Evolutionary conservation across 805 yeast genomes (phyloP).

Genomic region (Teunomyces cretensis): DNA sequence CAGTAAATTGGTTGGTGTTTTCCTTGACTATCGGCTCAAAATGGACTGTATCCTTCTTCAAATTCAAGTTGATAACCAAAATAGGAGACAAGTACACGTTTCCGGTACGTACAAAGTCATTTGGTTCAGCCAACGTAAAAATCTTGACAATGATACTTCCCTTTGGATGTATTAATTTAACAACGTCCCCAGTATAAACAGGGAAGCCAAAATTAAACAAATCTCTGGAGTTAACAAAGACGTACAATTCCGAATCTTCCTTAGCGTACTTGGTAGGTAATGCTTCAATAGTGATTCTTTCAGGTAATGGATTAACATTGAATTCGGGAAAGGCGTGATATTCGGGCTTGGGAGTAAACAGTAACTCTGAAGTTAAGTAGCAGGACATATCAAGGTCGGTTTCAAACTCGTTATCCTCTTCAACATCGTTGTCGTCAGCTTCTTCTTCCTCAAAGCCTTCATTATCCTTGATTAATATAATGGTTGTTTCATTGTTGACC

Average conservation of each 20-base stretch:
- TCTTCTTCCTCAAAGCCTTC: conserved; percentile 14
- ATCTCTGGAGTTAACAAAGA: conserved; percentile 45
- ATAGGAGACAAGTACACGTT: conserved; percentile 63
- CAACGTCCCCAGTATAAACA: conserved; percentile 68
- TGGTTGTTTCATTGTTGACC: conserved; percentile 45
- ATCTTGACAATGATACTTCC: conserved; percentile 37
- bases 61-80: conserved; percentile 48
- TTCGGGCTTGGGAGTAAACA: conserved; percentile 11
- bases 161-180: conserved; percentile 27
- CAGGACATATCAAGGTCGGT: conserved; percentile 29
- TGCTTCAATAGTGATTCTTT: conserved; percentile 22
- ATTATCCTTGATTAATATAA: conserved; percentile 48
- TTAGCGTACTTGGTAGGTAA: conserved; percentile 22
- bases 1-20: conserved; percentile 19
- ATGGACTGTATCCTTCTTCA: conserved; percentile 24
- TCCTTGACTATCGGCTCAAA: conserved; percentile 18
- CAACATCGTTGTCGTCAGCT: conserved; percentile 3
- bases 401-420: conserved; percentile 7
- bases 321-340: conserved; percentile 12
- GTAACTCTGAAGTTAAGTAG: conserved; percentile 31
- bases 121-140: conserved; percentile 67
- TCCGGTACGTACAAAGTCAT: conserved; percentile 23
- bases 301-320: conserved; percentile 29
- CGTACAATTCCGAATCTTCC: conserved; percentile 41
- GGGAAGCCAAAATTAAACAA: conserved; percentile 54